Base-by-base conservation (phyloP, 1,139 yeast genomes). In the Sugiyamaella castrensis region DNA sequence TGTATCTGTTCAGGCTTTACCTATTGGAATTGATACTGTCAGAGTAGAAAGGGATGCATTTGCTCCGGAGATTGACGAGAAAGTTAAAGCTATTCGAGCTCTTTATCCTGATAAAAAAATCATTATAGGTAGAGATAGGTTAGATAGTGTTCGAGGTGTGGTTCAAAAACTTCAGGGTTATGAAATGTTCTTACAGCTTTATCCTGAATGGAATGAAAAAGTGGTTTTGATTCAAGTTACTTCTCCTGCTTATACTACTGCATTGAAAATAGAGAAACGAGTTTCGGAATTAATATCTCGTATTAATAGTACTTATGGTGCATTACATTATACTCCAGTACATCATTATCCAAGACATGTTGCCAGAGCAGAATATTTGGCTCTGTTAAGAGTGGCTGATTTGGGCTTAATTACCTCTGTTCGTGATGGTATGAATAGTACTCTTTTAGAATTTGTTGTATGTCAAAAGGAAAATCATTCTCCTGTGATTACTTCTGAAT, bases 381-480 rank as follows among this genome's bases (percentile, higher is more conserved):
- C 98, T 0, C 71, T 94, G 48, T 72, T 92, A 53, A 75, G 96
- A 55, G 92, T 82, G 11, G 98, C 98, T 0, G 98, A 92, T 64
- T 71, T 92, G 57, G 92, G 96, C 19, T 71, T 92, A 51, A 87
- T 88, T 54, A 88, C 97, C 0, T 84, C 95, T 2, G 84, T 91
- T 29, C 81, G 98, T 64, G 98, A 92, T 64, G 98, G 98, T 51
- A 89, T 92, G 87, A 92, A 89, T 69, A 89, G 97, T 10, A 92
- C 98, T 0, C 87, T 96, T 0, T 71, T 91, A 55, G 98, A 92
- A 66, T 92, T 82, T 67, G 95, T 91, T 37, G 81, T 91, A 30
- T 86, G 96, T 59, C 98, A 94, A 68, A 81, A 85, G 61, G 71
- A 78, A 42, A 75, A 79, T 52, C 77, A 78, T 56, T 81, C 85